These are phyloP conservation scores for Fraxinus paxiana DNA, from an alignment of 305 asterid species.

Conservation along the genomic window DNA sequence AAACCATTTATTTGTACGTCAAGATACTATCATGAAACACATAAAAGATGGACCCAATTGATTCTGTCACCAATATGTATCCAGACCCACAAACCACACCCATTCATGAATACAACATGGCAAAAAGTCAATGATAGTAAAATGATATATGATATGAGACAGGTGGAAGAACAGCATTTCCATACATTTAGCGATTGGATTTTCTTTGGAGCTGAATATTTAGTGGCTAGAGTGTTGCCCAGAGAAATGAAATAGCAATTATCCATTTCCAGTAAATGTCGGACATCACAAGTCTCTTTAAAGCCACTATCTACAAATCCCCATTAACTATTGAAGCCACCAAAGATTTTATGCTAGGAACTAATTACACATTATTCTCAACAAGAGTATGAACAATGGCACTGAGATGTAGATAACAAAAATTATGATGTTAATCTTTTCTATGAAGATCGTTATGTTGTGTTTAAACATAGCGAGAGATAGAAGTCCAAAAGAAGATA, in stretches of 20 bases:
- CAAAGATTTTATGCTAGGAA: background rate
- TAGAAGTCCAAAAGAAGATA: background rate
- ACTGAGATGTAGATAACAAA: background rate
- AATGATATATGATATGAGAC: background rate
- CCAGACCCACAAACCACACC: background rate
- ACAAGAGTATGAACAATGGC: background rate
- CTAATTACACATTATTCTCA: background rate
- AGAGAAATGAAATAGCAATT: background rate
- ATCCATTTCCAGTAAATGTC: background rate
- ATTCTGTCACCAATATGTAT: background rate
- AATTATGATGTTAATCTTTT: background rate
- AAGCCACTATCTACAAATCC: background rate
- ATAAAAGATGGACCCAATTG: background rate
- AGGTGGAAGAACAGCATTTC: background rate
- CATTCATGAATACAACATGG: background rate
- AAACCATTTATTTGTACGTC: constrained; percentile 8
- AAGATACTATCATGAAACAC: background rate
- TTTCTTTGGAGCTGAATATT: background rate
- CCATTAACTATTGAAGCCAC: background rate
- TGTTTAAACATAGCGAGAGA: background rate
- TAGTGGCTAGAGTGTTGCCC: background rate
- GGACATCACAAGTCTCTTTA: background rate
- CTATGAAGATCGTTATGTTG: background rate
- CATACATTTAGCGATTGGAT: background rate
- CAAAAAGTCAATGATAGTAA: background rate